Evolutionary conservation across 257 asterid species (phyloP).

Genomic region (Rauvolfia tetraphylla): DNA sequence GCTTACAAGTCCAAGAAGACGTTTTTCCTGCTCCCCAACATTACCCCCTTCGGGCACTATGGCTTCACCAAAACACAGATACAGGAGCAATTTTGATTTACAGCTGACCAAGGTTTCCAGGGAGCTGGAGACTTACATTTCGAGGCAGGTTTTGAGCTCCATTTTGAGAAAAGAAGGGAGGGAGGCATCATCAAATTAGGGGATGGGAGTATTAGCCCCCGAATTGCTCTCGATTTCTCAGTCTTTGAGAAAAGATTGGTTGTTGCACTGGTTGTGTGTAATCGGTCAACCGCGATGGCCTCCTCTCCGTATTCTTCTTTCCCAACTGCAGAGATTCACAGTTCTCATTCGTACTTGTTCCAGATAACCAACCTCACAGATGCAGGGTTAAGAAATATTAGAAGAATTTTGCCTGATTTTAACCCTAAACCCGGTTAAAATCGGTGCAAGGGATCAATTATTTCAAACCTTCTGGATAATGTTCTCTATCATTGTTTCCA

Average conservation of each 20-base stretch:
- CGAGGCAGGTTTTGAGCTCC: constrained; percentile 71
- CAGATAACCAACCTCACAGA: no score
- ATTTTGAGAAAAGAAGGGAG: constrained; percentile 49
- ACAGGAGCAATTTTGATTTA: constrained; percentile 72
- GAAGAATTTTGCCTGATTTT: no score
- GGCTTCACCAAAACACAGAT: constrained; percentile 53
- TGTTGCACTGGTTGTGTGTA: no score
- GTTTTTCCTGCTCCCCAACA: constrained; percentile 63
- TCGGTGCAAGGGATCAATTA: neutral
- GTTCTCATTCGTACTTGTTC: no score
- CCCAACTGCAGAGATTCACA: no score
- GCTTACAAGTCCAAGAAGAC: constrained; percentile 81
- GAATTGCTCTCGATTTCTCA: constrained; percentile 28
- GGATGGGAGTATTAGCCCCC: neutral
- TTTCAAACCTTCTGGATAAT: no score
- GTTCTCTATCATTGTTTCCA: no score
- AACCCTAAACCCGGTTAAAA: no score
- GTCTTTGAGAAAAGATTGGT: constrained; percentile 39
- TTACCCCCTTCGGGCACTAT: constrained; percentile 32
- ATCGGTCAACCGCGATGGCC: no score
- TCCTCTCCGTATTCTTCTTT: no score
- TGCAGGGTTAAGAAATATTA: no score
- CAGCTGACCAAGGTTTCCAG: constrained; percentile 71
- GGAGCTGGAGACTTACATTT: constrained; percentile 77
- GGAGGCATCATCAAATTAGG: constrained; percentile 52